Evolutionary conservation across 176 grass and related monocot genomes (phyloP), one percentile per base, ranked within the genome.

Genomic region (Tillandsia fasciculata): DNA sequence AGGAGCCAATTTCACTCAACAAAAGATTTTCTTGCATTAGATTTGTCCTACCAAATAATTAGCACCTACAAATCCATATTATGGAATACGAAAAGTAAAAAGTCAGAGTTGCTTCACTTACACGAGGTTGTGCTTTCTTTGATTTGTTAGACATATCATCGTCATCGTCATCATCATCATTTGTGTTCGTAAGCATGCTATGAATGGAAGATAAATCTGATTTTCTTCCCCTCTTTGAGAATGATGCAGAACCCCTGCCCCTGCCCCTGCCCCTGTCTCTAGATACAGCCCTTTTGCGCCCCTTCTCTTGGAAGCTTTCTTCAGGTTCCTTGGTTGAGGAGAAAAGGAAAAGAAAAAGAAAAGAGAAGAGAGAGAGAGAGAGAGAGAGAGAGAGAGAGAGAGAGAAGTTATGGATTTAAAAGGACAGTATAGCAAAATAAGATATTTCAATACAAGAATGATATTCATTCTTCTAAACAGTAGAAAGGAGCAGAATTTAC

Each of bases 141-240:
- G 53, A 53, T 50, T 20, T 67, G 18, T 50, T 74, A 48, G 70
- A 67, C 11, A 72, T 73, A 3, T 89, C 92, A 52, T 96, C 92
- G 26, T 91, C 89, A 1, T 89, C 87, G n/a, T 85, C 83, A 10
- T 80, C 83, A 11, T 84, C 74, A 27, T 73, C 28, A 22, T 84
- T 66, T 22, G 70, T 68, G 57, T 79, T 82, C 81, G 50, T 58
- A 3, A 73, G 48, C 64, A 77, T 50, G 52, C 48, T 79, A 26
- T 69, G 64, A 72, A 84, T 82, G 0, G 75, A 87, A 74, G 52
- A 70, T 65, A 86, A 51, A 76, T 92, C 88, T 52, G 83, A 77
- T 78, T 85, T 92, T 47, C 86, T 85, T 10, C 93, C 89, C 77
- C 83, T 87, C 28, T 79, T 72, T 56, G 75, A 20, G 9, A 65